Percentiles rank a stretch among this genome's conserved stretches.
Evolutionary conservation across 2,329 filamentous ascomycete species (phyloP).

Genomic region (Setomelanomma holmii): DNA sequence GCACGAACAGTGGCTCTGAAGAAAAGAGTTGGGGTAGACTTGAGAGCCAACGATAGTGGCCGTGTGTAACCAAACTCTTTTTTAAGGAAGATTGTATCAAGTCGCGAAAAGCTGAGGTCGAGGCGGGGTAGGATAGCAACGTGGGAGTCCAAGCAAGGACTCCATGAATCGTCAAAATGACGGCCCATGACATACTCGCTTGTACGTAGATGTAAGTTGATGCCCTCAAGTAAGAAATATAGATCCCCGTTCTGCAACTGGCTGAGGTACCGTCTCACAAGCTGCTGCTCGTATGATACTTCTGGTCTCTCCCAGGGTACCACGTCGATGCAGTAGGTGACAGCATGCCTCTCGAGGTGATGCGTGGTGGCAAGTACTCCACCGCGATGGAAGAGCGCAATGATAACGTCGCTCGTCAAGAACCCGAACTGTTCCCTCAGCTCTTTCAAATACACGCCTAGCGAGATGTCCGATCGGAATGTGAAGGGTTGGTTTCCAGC

Average conservation of each 20-base stretch:
- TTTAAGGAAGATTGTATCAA: not conserved
- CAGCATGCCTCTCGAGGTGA: not conserved
- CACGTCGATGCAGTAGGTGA: not conserved
- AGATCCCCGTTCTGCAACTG: not conserved
- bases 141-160: not conserved
- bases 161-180: not conserved
- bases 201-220: no score
- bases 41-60: not conserved
- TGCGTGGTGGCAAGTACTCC: not conserved
- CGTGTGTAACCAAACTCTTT: not conserved
- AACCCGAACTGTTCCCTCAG: not conserved
- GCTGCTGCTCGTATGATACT: not conserved
- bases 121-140: not conserved
- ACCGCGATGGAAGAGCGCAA: not conserved
- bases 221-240: not conserved
- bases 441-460: not conserved
- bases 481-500: not conserved
- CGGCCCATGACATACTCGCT: not conserved
- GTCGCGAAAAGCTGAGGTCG: not conserved
- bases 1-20: not conserved
- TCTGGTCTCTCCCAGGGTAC: not conserved
- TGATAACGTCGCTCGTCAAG: not conserved
- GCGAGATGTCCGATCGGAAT: not conserved
- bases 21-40: not conserved
- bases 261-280: not conserved